Evolutionary conservation across 2,329 filamentous ascomycete species (phyloP).

Genomic region (Emergomyces africanus): DNA sequence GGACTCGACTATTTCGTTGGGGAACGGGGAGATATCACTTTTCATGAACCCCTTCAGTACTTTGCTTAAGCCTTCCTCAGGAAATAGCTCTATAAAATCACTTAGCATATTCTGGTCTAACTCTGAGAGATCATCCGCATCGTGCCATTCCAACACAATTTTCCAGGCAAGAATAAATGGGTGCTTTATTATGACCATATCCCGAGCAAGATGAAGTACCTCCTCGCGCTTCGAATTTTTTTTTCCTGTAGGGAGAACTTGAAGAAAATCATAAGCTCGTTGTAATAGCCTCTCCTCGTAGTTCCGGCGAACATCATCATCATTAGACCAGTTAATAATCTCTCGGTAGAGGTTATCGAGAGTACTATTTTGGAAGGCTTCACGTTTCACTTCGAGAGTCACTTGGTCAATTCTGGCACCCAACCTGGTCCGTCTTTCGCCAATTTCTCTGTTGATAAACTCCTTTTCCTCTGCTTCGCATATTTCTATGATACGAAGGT

Average conservation of each 20-base stretch:
- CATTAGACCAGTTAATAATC: slow-evolving; percentile 78
- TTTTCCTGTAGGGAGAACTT: slow-evolving; percentile 52
- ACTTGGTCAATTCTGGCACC: slow-evolving; percentile 76
- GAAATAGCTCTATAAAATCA: slow-evolving; percentile 74
- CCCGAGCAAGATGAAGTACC: slow-evolving; percentile 64
- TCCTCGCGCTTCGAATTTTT: slow-evolving; percentile 60
- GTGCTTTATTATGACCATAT: slow-evolving; percentile 95
- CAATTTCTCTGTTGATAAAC: slow-evolving; percentile 79
- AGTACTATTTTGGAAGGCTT: slow-evolving; percentile 62
- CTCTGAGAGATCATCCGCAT: slow-evolving; percentile 58
- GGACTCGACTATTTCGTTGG: slow-evolving; percentile 32
- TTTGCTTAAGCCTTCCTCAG: slow-evolving; percentile 67
- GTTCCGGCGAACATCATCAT: slow-evolving; percentile 69
- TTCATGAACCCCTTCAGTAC: slow-evolving; percentile 71
- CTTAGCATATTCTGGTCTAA: slow-evolving; percentile 68
- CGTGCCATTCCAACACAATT: slow-evolving; percentile 78
- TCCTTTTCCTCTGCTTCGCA: slow-evolving; percentile 78
- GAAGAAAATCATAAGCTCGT: slow-evolving; percentile 64
- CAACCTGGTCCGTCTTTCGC: slow-evolving; percentile 72
- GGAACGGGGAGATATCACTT: slow-evolving; percentile 75
- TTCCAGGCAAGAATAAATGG: slow-evolving; percentile 85
- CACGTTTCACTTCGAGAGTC: slow-evolving; percentile 72
- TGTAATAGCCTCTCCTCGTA: slow-evolving; percentile 86
- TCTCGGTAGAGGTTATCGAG: slow-evolving; percentile 71
- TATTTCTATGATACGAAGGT: slow-evolving; percentile 69